phyloP scores from a whole-genome alignment of 805 yeast genomes.

The Yamadazyma ubonensis region DNA sequence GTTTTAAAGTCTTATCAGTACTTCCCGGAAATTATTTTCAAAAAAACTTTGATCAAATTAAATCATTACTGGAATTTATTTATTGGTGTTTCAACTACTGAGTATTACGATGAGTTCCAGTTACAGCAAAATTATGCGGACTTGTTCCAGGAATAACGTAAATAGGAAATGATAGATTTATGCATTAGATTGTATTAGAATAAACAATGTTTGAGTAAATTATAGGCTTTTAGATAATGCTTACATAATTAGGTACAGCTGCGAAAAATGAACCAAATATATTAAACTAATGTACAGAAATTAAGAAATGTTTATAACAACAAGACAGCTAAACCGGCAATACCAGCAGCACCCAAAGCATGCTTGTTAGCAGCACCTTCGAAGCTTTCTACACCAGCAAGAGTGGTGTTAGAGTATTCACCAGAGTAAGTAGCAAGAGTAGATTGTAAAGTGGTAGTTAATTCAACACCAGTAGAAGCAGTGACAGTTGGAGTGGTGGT shows the following conservation, averaged over 20 bases:
- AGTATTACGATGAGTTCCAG: conserved; percentile 16
- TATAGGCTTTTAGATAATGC: too few relatives aligned
- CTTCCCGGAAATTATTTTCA: conserved; percentile 64
- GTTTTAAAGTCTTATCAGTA: conserved; percentile 63
- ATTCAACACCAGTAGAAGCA: conserved; percentile 46
- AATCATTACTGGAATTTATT: conserved; percentile 70
- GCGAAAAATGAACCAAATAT: conserved; percentile 4
- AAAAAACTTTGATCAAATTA: conserved; percentile 46
- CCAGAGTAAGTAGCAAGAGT: conserved; percentile 33
- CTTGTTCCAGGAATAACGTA: conserved; percentile 12
- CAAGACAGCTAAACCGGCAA: conserved; percentile 42
- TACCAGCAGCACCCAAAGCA: conserved; percentile 37
- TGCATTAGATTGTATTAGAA: not conserved
- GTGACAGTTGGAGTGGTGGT: conserved; percentile 51
- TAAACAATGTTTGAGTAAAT: too few relatives aligned
- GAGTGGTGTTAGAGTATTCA: conserved; percentile 12
- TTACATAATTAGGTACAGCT: too few relatives aligned
- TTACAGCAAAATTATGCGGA: conserved; percentile 15
- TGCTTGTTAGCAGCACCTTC: conserved; percentile 34
- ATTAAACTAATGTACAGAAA: conserved; percentile 8
- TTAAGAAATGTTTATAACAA: conserved; percentile 26
- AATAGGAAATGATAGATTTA: not conserved
- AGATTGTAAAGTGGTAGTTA: conserved; percentile 37
- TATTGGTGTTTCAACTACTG: conserved; percentile 46
- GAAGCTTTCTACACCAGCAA: conserved; percentile 24